Percentiles rank a stretch among this genome's conserved stretches.
Conservation (phyloP, 176 grass and related monocot genomes). For the Tillandsia leiboldiana region DNA sequence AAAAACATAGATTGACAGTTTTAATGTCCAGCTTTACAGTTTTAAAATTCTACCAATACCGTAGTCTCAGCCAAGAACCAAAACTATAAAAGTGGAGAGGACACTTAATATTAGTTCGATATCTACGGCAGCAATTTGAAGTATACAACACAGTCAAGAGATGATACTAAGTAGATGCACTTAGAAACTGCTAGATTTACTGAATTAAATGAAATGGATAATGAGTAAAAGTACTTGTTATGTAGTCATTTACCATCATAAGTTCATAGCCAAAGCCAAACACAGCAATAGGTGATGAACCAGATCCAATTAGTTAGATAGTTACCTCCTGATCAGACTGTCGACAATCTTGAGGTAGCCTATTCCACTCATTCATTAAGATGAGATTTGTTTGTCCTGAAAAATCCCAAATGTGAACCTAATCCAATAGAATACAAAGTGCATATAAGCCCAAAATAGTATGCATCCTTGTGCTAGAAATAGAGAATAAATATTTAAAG, state of each 20-base stretch:
- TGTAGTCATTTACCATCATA: not conserved
- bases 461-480: slow-evolving; percentile 27
- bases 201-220: too few species aligned
- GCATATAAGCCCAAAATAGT: slow-evolving; percentile 21
- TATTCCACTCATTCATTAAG: slow-evolving; percentile 98
- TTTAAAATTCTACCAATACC: too few species aligned
- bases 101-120: too few species aligned
- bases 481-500: slow-evolving; percentile 17
- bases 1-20: too few species aligned
- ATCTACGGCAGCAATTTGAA: too few species aligned
- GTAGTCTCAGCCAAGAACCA: too few species aligned
- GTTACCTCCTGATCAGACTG: slow-evolving; percentile 82
- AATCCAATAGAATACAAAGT: slow-evolving; percentile 43
- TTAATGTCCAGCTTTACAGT: too few species aligned
- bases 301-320: not conserved
- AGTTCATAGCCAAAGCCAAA: not conserved
- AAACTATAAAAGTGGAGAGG: too few species aligned
- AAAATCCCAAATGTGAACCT: slow-evolving; percentile 99
- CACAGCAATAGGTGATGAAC: not conserved
- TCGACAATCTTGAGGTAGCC: slow-evolving; percentile 43
- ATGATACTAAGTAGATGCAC: too few species aligned
- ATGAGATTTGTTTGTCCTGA: slow-evolving; percentile 95
- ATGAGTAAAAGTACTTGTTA: too few species aligned
- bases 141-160: too few species aligned
- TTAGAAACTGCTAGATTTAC: too few species aligned